A percentile compares a stretch with the other conserved stretches of the same genome.
Conservation (phyloP, 768 basidiomycete genomes). For the Cystofilobasidium bisporidii region DNA sequence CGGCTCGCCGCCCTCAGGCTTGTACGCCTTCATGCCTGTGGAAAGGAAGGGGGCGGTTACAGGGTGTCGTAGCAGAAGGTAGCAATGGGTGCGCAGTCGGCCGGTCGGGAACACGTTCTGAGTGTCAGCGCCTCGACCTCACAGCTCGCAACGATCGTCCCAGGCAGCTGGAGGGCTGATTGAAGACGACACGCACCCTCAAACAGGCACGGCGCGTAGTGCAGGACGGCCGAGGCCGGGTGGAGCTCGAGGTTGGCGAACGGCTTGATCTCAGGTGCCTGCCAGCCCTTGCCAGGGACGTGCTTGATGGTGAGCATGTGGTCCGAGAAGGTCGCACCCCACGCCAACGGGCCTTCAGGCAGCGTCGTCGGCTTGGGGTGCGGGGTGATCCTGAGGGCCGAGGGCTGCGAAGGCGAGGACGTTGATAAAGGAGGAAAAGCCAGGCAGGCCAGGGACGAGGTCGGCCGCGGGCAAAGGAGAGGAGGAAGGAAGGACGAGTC, state of each 20-base stretch:
- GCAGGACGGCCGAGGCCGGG: slow-evolving; percentile 60
- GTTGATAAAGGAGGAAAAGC: neutral
- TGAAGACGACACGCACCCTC: slow-evolving; percentile 5
- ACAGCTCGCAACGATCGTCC: too few species aligned
- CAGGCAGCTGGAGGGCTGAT: too few species aligned
- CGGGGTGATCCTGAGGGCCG: slow-evolving; percentile 8
- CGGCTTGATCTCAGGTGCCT: slow-evolving; percentile 66
- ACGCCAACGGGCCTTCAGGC: slow-evolving; percentile 47
- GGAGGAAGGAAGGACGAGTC: too few species aligned
- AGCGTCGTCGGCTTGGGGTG: slow-evolving; percentile 11
- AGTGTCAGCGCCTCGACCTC: neutral
- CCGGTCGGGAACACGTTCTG: neutral
- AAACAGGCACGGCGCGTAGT: slow-evolving; percentile 25
- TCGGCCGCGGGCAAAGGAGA: too few species aligned
- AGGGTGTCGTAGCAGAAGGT: neutral
- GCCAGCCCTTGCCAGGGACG: slow-evolving; percentile 69
- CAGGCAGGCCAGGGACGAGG: neutral
- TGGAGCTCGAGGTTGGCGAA: slow-evolving; percentile 69
- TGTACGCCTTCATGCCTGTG: slow-evolving; percentile 33
- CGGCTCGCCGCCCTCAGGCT: slow-evolving; percentile 20
- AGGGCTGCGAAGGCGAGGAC: neutral
- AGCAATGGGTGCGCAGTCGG: too few species aligned
- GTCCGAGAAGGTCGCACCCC: slow-evolving; percentile 79
- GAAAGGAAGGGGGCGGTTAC: neutral
- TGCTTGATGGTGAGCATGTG: slow-evolving; percentile 75